These are phyloP conservation scores for Colletotrichum coccodes DNA, from an alignment of 2,329 filamentous ascomycete genomes.

Conservation along the genomic window DNA sequence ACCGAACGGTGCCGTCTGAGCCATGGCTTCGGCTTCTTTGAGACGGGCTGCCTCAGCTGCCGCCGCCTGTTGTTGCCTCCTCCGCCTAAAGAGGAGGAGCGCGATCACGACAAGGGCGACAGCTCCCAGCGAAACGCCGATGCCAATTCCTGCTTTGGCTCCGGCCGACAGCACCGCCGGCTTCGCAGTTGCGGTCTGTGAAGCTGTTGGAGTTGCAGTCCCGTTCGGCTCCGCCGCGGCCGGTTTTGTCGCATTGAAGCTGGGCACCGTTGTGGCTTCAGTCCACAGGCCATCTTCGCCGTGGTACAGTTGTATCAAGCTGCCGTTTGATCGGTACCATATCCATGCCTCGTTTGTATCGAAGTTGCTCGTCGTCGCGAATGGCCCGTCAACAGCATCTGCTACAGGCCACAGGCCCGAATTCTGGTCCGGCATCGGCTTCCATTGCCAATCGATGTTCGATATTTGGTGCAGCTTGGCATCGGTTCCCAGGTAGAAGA, in stretches of 20 bases:
- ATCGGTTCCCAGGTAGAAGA: conserved; percentile 52
- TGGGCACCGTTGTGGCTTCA: conserved; percentile 38
- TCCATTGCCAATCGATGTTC: conserved; percentile 43
- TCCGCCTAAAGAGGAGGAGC: conserved; percentile 59
- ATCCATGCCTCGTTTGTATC: conserved; percentile 39
- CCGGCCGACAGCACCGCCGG: conserved; percentile 51
- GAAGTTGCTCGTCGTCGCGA: conserved; percentile 43
- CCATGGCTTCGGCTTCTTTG: conserved; percentile 38
- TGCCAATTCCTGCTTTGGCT: conserved; percentile 66
- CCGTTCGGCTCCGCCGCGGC: conserved; percentile 4
- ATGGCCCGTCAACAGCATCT: conserved; percentile 40
- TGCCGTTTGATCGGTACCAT: conserved; percentile 46
- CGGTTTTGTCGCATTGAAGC: conserved; percentile 36
- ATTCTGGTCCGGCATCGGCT: conserved; percentile 36
- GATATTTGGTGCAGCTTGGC: conserved; percentile 42
- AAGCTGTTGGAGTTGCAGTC: conserved; percentile 18
- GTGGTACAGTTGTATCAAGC: conserved; percentile 43
- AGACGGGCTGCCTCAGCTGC: conserved; percentile 32
- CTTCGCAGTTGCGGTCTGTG: conserved; percentile 46
- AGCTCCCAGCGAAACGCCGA: conserved; percentile 59
- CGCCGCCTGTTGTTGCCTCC: conserved; percentile 45
- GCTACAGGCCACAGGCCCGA: conserved; percentile 42
- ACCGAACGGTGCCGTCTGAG: conserved; percentile 39
- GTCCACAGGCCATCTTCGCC: conserved; percentile 43
- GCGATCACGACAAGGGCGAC: conserved; percentile 52